phyloP scores from a whole-genome alignment of 768 basidiomycete species.

The Phlebiopsis flavidoalba region DNA sequence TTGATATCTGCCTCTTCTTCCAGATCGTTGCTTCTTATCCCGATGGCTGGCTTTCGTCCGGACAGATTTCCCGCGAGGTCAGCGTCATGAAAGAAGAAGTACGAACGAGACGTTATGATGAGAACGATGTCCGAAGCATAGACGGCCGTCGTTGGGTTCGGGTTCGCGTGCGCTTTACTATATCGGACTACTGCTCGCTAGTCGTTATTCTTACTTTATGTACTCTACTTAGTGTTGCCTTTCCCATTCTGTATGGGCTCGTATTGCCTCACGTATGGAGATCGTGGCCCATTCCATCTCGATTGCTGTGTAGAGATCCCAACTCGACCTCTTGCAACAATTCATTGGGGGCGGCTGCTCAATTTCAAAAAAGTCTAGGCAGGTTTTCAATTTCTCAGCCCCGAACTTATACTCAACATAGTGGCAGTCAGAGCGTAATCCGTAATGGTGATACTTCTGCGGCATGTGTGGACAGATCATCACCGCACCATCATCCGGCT shows the following conservation, averaged over 20 bases:
- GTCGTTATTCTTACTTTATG: conserved; percentile 7
- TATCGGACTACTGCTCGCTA: background rate
- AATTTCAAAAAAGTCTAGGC: background rate
- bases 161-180: background rate
- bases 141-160: background rate
- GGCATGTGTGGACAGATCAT: too few relatives aligned
- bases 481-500: too few relatives aligned
- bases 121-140: conserved; percentile 36
- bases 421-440: too few relatives aligned
- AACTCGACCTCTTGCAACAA: background rate
- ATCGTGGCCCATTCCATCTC: background rate
- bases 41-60: conserved; percentile 79
- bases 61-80: conserved; percentile 85
- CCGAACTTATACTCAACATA: too few relatives aligned
- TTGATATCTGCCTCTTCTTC: background rate
- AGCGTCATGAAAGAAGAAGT: conserved; percentile 82
- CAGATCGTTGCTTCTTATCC: conserved; percentile 81
- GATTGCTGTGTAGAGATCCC: background rate
- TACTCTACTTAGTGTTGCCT: background rate
- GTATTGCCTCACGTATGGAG: background rate
- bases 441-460: too few relatives aligned
- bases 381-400: background rate
- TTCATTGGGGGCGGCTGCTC: background rate
- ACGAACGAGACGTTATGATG: conserved; percentile 69
- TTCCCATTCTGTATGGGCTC: background rate